Conservation (phyloP, 768 basidiomycete genomes). For the Russula emetica region DNA sequence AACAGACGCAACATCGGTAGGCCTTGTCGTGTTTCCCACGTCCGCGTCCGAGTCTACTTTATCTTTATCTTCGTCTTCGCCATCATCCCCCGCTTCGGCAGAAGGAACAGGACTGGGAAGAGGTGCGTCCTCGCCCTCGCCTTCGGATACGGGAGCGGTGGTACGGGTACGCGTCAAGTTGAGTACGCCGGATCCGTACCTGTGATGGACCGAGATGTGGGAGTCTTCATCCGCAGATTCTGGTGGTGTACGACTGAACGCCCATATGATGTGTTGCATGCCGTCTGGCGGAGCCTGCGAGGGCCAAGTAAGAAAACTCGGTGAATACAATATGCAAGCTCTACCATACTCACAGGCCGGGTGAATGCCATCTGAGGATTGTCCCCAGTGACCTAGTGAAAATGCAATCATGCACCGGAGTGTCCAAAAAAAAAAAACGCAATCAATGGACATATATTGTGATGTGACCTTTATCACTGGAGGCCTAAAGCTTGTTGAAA, state of each 20-base stretch:
- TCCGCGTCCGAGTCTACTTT: neutral
- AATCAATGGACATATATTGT: neutral
- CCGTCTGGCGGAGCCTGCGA: constrained; percentile 42
- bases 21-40: neutral
- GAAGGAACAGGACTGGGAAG: neutral
- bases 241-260: constrained; percentile 50
- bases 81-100: neutral
- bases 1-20: neutral
- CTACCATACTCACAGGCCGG: constrained; percentile 25
- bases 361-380: constrained; percentile 21
- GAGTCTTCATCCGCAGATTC: constrained; percentile 44
- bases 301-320: neutral
- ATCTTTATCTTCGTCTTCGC: neutral
- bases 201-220: constrained; percentile 45
- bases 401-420: too few relatives aligned
- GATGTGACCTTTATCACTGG: neutral
- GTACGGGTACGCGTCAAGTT: constrained; percentile 42
- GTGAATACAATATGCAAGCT: constrained; percentile 31
- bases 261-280: constrained; percentile 52
- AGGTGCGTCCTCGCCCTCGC: neutral
- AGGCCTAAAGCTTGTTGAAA: neutral
- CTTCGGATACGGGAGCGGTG: constrained; percentile 32
- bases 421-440: too few relatives aligned
- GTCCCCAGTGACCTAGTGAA: neutral
- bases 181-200: constrained; percentile 40